Base-by-base conservation (phyloP, 345 rosid species). In the Sonneratia caseolaris region DNA sequence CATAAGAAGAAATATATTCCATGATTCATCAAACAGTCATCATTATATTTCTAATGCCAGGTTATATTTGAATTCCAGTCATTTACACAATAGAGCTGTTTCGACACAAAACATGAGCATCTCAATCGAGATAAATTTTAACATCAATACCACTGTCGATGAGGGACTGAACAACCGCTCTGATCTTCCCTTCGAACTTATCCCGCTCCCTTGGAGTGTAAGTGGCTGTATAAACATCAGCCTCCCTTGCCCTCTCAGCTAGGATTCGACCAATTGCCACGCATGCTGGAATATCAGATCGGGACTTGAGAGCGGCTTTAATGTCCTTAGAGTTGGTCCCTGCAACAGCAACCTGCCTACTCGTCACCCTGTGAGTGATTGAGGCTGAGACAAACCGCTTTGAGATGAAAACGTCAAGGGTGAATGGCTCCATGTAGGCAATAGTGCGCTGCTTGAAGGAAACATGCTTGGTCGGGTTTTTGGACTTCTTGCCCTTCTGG, bases 261-360 rank as follows among this genome's bases (percentile, higher is more conserved):
- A 90, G 83, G 76, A 91, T 91, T 75, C 73, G 79, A 8, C 98
- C 97, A 27, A 91, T 77, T 0, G 95, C 84, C 82, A 94, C 80
- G 70, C 98, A 94, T 0, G 98, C 96, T 2, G 97, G 98, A 22
- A 94, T 90, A 70, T 91, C 96, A 0, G 91, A 90, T 37, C 97
- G 83, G n/a, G 97, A 95, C 73, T 73, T 89, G 18, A 89, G 83
- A 0, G 78, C 96, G 14, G 96, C 99, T 83, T 92, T 92, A 1
- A 95, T 88, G 79, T 92, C 97, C 83, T 90, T 95, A 0, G 99
- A 95, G 84, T 95, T 90, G 53, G 99, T 92, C 70, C 96, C 99
- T 0, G 99, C 96, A 3, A 92, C 97, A 15, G 97, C 98, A 1
- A 95, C 98, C 82, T 92, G 99, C 84, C 82, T 95, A 64, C 91